Percentiles rank a stretch among this genome's conserved stretches.
Evolutionary conservation across 164 flowering plant genomes (phyloP).

Genomic region (Macadamia integrifolia): DNA sequence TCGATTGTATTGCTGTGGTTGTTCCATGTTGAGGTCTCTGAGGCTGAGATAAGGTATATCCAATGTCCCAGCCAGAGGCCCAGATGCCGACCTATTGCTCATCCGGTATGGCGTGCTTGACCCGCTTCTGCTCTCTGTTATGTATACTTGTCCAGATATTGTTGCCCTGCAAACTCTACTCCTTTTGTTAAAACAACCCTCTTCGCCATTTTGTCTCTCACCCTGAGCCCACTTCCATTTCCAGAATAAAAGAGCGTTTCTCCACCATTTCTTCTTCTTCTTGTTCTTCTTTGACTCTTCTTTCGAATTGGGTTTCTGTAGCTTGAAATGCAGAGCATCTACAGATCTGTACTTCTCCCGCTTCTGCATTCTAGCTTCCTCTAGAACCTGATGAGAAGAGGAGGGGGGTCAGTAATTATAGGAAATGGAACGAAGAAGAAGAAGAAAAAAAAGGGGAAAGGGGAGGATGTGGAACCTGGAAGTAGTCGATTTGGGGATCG

Average conservation of each 20-base stretch:
- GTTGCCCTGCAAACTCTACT: constrained; percentile 35
- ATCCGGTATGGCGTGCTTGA: constrained; percentile 41
- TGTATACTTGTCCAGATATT: constrained; percentile 66
- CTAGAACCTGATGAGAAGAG: constrained; percentile 35
- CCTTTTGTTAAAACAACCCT: constrained; percentile 22
- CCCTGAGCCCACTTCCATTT: constrained; percentile 36
- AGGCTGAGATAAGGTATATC: constrained; percentile 66
- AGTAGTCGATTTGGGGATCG: constrained; percentile 78
- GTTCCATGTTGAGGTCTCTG: constrained; percentile 62
- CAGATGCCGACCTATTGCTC: constrained; percentile 53
- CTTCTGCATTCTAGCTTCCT: constrained; percentile 73
- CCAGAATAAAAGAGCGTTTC: constrained; percentile 57
- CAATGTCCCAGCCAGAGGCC: constrained; percentile 55
- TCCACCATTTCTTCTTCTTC: constrained; percentile 62
- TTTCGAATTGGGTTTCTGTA: constrained; percentile 70
- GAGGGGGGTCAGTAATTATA: too few relatives aligned
- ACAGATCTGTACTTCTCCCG: constrained; percentile 43
- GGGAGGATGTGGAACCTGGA: constrained; percentile 43
- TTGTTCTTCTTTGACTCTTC: constrained; percentile 36
- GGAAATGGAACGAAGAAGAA: constrained; percentile 8
- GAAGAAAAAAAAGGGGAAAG: neutral
- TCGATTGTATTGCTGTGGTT: constrained; percentile 25
- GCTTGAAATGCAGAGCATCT: constrained; percentile 69
- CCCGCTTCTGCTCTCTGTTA: constrained; percentile 59
- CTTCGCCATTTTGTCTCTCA: neutral